Evolutionary conservation across 164 flowering plant genomes (phyloP), one percentile per base, ranked within the genome.

Genomic region (Santalum album): DNA sequence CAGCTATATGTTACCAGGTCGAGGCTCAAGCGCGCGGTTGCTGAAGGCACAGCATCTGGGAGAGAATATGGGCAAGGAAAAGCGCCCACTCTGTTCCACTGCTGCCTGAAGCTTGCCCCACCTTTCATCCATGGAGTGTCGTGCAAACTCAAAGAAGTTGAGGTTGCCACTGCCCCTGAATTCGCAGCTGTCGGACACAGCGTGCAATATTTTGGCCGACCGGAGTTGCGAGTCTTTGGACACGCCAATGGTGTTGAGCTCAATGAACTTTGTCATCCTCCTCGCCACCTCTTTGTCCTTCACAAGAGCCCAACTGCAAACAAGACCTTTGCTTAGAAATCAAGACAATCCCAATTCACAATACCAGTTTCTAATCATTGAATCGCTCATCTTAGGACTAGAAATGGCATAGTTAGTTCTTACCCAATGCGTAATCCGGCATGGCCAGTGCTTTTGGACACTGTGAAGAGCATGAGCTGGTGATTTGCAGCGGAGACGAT

Each of bases 391-490:
- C 4, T 9, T 9, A 9, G 34, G 4, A 9, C 34, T 32, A 29
- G 7, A 29, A 39, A 22, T 1, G 1, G 4, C 16, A 42, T 10
- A 54, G 34, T 16, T 48, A 20, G 3, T 39, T 26, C 68, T 63
- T 62, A 92, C 99, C 99, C 99, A 36, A 92, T 78, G 12, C 99
- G 88, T 12, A 70, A 67, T 1, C 97, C 99, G 11, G 99, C 99
- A 62, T 90, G 99, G n/a, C 99, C 99, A 1, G 97, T 89, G 74
- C 77, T 63, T 47, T 92, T 92, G 1, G 99, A 89, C 60, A 82
- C 71, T 0, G 99, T 92, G 67, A 92, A 92, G 15, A 92, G 68
- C 90, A 87, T 83, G 25, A 92, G 54, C 20, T 92, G 96, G 53
- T 85, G 71, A 39, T 85, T 84, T 2, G 85, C 88, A 0, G 73